Evolutionary conservation across 2,329 filamentous ascomycete genomes (phyloP).

Genomic region (Fusarium luffae): DNA sequence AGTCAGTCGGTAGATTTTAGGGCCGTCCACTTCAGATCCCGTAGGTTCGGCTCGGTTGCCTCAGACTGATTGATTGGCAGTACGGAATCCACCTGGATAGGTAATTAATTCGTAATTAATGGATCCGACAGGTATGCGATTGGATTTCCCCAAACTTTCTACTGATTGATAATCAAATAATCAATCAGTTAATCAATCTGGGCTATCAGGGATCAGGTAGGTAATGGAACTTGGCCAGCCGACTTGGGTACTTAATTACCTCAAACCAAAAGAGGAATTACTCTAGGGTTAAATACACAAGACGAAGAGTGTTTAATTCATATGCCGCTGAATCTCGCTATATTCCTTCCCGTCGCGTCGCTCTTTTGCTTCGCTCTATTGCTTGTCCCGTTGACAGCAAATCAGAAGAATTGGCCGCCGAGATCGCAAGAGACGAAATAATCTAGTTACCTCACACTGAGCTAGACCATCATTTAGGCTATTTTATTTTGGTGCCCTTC

Average conservation of each 20-base stretch:
- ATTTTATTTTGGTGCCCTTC: background rate
- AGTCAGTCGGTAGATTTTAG: slow-evolving; percentile 31
- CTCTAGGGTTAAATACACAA: background rate
- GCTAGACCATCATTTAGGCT: background rate
- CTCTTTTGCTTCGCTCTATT: slow-evolving; percentile 20
- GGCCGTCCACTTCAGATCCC: slow-evolving; percentile 28
- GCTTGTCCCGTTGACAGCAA: background rate
- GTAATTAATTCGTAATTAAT: slow-evolving; percentile 20
- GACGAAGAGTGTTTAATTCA: background rate
- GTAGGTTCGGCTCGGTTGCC: slow-evolving; percentile 24
- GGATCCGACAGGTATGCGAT: slow-evolving; percentile 2
- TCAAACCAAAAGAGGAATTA: background rate
- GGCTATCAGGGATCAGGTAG: background rate
- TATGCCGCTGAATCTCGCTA: slow-evolving; percentile 29
- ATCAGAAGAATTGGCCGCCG: background rate
- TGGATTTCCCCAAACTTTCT: background rate
- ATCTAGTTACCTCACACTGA: background rate
- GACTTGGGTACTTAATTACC: background rate
- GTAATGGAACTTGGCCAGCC: background rate
- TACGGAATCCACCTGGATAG: slow-evolving; percentile 17
- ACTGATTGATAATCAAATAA: slow-evolving; percentile 37
- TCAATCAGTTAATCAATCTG: slow-evolving; percentile 13
- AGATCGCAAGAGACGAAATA: background rate
- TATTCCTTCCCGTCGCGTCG: slow-evolving; percentile 22
- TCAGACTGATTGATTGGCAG: slow-evolving; percentile 1